Evolutionary conservation across 495 filamentous ascomycete genomes (phyloP).

Genomic region (Aspergillus bridgeri): DNA sequence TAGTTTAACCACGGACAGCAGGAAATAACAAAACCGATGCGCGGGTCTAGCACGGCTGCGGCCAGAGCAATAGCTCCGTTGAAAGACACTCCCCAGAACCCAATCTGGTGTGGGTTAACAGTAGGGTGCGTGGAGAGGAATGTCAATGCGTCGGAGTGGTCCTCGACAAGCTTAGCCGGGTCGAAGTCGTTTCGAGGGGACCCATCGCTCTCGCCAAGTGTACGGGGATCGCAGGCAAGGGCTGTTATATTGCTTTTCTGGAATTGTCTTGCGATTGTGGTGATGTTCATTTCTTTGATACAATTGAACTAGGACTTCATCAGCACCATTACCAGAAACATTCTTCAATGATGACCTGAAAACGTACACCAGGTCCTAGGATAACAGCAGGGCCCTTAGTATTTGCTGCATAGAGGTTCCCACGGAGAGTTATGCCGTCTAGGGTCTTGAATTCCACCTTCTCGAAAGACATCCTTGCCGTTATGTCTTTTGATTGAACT

Average conservation of each 20-base stretch:
- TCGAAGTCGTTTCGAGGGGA: conserved; percentile 40
- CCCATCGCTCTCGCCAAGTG: conserved; percentile 38
- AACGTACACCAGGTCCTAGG: conserved; percentile 36
- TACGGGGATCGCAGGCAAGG: conserved; percentile 41
- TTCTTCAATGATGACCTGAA: too few relatives aligned
- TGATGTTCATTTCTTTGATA: conserved; percentile 38
- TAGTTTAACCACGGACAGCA: conserved; percentile 24
- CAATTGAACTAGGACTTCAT: conserved; percentile 43
- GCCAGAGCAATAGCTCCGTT: conserved; percentile 17
- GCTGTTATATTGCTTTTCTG: conserved; percentile 34
- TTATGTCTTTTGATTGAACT: too few relatives aligned
- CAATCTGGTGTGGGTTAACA: conserved; percentile 28
- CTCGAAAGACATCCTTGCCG: too few relatives aligned
- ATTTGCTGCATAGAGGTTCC: conserved; percentile 22
- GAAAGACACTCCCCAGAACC: conserved; percentile 44
- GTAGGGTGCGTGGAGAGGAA: conserved; percentile 22
- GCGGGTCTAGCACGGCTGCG: conserved; percentile 30
- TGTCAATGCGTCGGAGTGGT: conserved; percentile 37
- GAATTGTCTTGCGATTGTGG: conserved; percentile 34
- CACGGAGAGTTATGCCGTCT: conserved; percentile 21
- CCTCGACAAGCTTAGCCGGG: conserved; percentile 30
- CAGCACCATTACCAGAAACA: too few relatives aligned
- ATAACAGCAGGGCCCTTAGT: conserved; percentile 31
- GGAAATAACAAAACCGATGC: conserved; percentile 19
- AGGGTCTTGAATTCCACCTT: conserved; percentile 33